Evolutionary conservation across 805 yeast species (phyloP), one percentile per base, ranked within the genome.

Genomic region (Lachancea nothofagi): DNA sequence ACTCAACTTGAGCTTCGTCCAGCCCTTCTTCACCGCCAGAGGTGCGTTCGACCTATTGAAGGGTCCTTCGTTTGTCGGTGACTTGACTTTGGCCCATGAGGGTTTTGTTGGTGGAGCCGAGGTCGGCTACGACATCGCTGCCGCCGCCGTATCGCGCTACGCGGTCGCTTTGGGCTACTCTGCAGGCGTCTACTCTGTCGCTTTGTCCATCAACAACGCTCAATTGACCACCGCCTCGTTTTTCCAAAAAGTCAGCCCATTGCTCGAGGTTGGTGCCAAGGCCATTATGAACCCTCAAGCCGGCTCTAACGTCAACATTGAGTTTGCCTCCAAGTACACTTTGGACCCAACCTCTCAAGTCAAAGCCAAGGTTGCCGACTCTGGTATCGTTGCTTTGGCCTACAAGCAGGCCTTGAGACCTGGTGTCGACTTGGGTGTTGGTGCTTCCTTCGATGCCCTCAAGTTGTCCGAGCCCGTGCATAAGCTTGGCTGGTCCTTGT

Each of bases 41-140:
- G 94, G 89, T 56, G 86, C 86, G 72, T 87, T 93, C 57, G 97
- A 93, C 70, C 74, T 90, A 63, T 75, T 89, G 66, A 89, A 90
- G 77, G 96, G 96, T 55, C 96, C 97, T 55, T 74, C 83, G 54
- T 93, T 95, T 67, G 80, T 86, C 54, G 97, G 97, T 70, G 96
- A 93, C 70, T 76, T 87, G 64, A 80, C 96, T 50, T 78, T 89
- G 59, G 95, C 96, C 61, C 95, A 86, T 72, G 96, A 88, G 58
- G 96, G 96, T 57, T 82, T 88, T 77, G 80, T 94, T 54, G 90
- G 90, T 56, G 98, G 98, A 71, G 95, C 89, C 54, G 95, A 93
- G 73, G 79, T 90, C 64, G 93, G 95, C 58, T 93, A 93, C 76
- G 97, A 93, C 72, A 86, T 93, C 63, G 75, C 85, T 56, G 76